Evolutionary conservation across 1,284 basidiomycete species (phyloP).

Genomic region (Apiotrichum siamense): DNA sequence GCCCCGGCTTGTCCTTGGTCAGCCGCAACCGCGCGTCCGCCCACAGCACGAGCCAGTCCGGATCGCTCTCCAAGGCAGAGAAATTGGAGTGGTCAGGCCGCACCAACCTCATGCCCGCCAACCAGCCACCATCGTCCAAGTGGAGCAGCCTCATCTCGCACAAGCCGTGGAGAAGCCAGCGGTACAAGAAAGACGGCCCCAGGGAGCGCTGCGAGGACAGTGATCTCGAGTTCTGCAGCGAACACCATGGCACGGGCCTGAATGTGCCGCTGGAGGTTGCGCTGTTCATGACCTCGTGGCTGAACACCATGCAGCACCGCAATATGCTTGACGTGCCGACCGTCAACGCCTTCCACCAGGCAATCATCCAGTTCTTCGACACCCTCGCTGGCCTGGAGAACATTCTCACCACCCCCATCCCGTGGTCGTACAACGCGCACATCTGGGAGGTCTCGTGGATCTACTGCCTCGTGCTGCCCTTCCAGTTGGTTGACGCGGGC

Average conservation of each 20-base stretch:
- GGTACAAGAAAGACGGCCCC: neutral
- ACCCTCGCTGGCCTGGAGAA: constrained; percentile 65
- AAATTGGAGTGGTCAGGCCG: neutral
- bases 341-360: constrained; percentile 53
- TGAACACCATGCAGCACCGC: constrained; percentile 57
- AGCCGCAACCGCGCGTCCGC: constrained; percentile 1
- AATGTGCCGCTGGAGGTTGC: constrained; percentile 60
- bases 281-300: constrained; percentile 64
- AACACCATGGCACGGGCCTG: neutral
- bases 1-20: constrained; percentile 17
- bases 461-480: constrained; percentile 52
- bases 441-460: constrained; percentile 44
- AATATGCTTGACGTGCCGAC: constrained; percentile 62
- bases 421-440: constrained; percentile 59
- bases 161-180: neutral
- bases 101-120: constrained; percentile 48
- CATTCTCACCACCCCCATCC: constrained; percentile 71
- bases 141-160: constrained; percentile 61
- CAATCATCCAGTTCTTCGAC: constrained; percentile 59
- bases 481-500: constrained; percentile 57
- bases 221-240: neutral
- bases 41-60: neutral
- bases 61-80: neutral
- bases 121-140: constrained; percentile 58
- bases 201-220: neutral